phyloP scores from a whole-genome alignment of 805 yeast genomes.

The Nakazawaea pomicola region DNA sequence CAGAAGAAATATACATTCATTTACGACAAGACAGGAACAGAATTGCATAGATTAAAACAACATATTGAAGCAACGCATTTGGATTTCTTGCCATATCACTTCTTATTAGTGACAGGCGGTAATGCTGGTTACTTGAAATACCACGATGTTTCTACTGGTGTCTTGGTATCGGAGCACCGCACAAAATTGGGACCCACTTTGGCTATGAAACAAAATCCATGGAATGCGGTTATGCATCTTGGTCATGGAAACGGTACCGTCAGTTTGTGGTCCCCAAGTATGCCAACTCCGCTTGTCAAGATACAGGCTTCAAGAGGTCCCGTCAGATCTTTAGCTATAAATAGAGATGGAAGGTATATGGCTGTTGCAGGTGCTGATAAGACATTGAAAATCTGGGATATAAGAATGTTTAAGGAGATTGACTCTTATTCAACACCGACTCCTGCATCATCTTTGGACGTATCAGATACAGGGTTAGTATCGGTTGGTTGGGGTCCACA shows the following conservation, averaged over 20 bases:
- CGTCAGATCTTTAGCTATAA: constrained; percentile 76
- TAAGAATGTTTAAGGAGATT: constrained; percentile 73
- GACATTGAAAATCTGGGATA: constrained; percentile 86
- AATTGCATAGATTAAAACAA: constrained; percentile 84
- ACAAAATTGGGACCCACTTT: constrained; percentile 90
- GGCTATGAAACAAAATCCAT: constrained; percentile 85
- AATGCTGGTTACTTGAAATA: constrained; percentile 83
- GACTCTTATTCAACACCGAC: constrained; percentile 74
- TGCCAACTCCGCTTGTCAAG: constrained; percentile 81
- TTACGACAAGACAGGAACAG: constrained; percentile 87
- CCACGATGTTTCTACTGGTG: constrained; percentile 95
- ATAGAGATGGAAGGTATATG: constrained; percentile 92
- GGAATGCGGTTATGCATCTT: constrained; percentile 91
- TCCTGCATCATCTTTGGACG: constrained; percentile 73
- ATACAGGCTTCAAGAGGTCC: constrained; percentile 83
- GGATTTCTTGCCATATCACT: constrained; percentile 92
- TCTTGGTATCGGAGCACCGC: constrained; percentile 72
- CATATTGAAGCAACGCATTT: constrained; percentile 81
- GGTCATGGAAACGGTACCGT: constrained; percentile 95
- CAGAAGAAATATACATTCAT: constrained; percentile 92
- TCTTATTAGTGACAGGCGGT: constrained; percentile 81
- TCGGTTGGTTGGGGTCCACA: constrained; percentile 97
- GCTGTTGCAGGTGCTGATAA: constrained; percentile 88
- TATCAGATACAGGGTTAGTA: constrained; percentile 83
- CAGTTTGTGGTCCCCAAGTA: constrained; percentile 88